A percentile compares a stretch with the other conserved stretches of the same genome.
These are phyloP conservation scores for Neonectria magnoliae DNA, from an alignment of 2,329 filamentous ascomycete genomes.

Conservation along the genomic window DNA sequence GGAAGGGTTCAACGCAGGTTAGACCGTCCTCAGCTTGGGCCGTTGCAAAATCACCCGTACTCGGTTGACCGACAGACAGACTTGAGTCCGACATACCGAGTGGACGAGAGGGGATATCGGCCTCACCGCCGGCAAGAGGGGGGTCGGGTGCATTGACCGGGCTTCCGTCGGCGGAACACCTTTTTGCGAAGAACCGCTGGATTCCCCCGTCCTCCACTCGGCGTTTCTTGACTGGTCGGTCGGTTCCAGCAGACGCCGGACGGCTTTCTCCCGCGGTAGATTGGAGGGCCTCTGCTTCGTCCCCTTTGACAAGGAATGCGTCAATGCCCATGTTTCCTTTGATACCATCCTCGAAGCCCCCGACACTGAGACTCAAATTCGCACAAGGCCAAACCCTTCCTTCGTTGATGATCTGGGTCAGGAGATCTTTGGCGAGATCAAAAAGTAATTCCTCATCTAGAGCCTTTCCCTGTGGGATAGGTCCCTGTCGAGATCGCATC, in stretches of 20 bases:
- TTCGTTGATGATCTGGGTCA: conserved; percentile 81
- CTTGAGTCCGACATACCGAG: conserved; percentile 17
- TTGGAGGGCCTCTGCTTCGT: conserved; percentile 63
- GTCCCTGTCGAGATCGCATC: conserved; percentile 76
- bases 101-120: conserved; percentile 22
- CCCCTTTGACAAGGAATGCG: conserved; percentile 82
- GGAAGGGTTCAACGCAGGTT: conserved; percentile 49
- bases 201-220: conserved; percentile 61
- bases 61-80: conserved; percentile 17
- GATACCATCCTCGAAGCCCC: conserved; percentile 90
- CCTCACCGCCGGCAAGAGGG: conserved; percentile 30
- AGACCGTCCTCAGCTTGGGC: conserved; percentile 35
- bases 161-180: conserved; percentile 44
- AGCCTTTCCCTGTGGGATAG: conserved; percentile 79
- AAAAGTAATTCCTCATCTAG: conserved; percentile 80
- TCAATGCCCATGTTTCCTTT: conserved; percentile 87
- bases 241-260: conserved; percentile 31
- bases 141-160: conserved; percentile 33
- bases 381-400: conserved; percentile 88
- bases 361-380: conserved; percentile 89
- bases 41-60: conserved; percentile 24
- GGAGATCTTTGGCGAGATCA: conserved; percentile 77
- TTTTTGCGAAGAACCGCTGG: conserved; percentile 66
- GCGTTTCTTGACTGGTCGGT: conserved; percentile 44
- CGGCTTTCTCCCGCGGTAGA: conserved; percentile 35